Conservation (phyloP, 768 basidiomycete species). For the Lactarius deliciosus region DNA sequence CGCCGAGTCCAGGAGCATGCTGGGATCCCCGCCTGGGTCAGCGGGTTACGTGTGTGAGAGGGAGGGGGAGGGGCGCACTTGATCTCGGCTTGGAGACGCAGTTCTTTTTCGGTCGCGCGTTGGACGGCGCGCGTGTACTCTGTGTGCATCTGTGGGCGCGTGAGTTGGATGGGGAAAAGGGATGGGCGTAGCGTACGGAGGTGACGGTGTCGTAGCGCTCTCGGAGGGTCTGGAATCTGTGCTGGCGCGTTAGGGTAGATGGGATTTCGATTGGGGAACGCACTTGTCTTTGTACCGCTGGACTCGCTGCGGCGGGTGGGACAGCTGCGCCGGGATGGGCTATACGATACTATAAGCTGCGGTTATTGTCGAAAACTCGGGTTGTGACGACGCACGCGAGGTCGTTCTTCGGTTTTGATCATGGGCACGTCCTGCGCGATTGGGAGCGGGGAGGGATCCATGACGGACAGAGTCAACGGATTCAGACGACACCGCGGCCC, state of each 20-base stretch:
- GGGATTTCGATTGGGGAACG: background rate
- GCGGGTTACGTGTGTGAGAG: background rate
- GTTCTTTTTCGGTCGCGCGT: conserved; percentile 27
- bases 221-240: conserved; percentile 28
- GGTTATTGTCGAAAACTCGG: background rate
- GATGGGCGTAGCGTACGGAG: conserved; percentile 5
- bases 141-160: conserved; percentile 15
- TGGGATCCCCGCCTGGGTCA: background rate
- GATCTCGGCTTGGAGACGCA: conserved; percentile 27
- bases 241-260: background rate
- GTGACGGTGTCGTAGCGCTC: conserved; percentile 28
- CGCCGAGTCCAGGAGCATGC: conserved; percentile 30
- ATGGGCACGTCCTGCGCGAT: conserved; percentile 16
- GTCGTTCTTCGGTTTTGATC: conserved; percentile 29
- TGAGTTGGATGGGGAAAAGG: background rate
- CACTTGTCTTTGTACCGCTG: conserved; percentile 32
- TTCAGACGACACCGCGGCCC: background rate
- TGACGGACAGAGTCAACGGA: background rate
- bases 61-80: conserved; percentile 10
- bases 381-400: conserved; percentile 17
- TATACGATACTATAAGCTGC: background rate
- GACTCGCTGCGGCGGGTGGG: conserved; percentile 12
- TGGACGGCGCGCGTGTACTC: conserved; percentile 22
- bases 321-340: conserved; percentile 17
- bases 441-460: background rate